These are phyloP conservation scores for Pythium scleroteichum DNA, from an alignment of 352 stramenopile species.

Conservation along the genomic window DNA sequence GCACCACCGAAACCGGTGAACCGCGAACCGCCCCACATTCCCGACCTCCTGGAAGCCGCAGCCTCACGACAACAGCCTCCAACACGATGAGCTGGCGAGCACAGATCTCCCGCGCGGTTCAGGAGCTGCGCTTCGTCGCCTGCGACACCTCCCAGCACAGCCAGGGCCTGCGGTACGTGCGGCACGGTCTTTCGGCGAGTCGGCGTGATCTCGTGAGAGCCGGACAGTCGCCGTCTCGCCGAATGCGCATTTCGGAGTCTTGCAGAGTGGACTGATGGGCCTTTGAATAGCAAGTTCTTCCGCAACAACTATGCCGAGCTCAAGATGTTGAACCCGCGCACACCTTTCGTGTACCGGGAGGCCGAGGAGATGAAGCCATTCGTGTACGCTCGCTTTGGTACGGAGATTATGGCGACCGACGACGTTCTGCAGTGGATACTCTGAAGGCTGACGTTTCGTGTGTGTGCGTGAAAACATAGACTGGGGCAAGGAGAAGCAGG, in stretches of 20 bases:
- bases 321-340: constrained; percentile 87
- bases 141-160: constrained; percentile 87
- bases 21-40: constrained; percentile 13
- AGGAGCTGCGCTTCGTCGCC: constrained; percentile 82
- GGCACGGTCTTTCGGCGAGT: too few species aligned
- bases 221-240: too few species aligned
- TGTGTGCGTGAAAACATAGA: constrained; percentile 39
- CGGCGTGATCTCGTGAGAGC: too few species aligned
- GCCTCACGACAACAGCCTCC: not conserved
- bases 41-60: constrained; percentile 8
- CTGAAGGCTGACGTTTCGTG: not conserved
- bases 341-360: constrained; percentile 85
- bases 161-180: constrained; percentile 69
- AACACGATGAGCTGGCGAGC: constrained; percentile 82
- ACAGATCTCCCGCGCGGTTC: constrained; percentile 85
- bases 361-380: constrained; percentile 89
- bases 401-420: constrained; percentile 7
- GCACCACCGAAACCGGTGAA: constrained; percentile 23
- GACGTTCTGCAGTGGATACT: not conserved
- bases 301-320: constrained; percentile 86
- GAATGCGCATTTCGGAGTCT: too few species aligned
- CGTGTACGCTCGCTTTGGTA: constrained; percentile 82
- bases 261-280: too few species aligned
- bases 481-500: constrained; percentile 84
- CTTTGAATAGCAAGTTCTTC: constrained; percentile 85